A percentile compares a stretch with the other conserved stretches of the same genome.
Conservation (phyloP, 140 eudicot genomes). For the Bidens hawaiensis region DNA sequence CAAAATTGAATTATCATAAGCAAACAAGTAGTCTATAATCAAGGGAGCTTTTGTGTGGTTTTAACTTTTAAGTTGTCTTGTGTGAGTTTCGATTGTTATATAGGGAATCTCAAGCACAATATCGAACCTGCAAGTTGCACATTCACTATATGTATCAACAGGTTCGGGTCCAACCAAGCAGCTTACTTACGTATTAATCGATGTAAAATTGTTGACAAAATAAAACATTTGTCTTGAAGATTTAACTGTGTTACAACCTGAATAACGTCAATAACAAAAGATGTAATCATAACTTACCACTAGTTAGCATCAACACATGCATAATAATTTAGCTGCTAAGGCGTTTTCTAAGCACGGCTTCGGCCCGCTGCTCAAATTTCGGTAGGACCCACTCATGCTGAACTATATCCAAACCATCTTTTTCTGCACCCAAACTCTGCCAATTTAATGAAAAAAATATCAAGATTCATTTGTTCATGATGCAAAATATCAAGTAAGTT, state of each 20-base stretch:
- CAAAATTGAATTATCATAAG: too few relatives aligned
- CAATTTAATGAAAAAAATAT: background rate
- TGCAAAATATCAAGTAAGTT: background rate
- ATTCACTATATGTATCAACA: too few relatives aligned
- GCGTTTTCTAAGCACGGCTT: constrained; percentile 75
- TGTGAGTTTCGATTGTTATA: too few relatives aligned
- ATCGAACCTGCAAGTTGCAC: too few relatives aligned
- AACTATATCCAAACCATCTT: constrained; percentile 77
- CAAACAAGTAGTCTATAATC: too few relatives aligned
- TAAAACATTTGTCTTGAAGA: background rate
- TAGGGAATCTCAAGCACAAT: too few relatives aligned
- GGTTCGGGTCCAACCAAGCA: too few relatives aligned
- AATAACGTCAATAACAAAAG: background rate
- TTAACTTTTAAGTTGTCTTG: too few relatives aligned
- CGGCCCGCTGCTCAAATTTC: constrained; percentile 91
- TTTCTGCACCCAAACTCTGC: constrained; percentile 95
- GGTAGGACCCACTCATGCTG: constrained; percentile 98
- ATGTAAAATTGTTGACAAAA: background rate
- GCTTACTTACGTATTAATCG: background rate
- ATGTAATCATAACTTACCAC: constrained; percentile 11
- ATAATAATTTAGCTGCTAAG: constrained; percentile 15
- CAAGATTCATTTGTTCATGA: background rate
- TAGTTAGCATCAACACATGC: background rate
- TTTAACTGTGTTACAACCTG: background rate
- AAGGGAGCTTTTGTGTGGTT: too few relatives aligned